Conservation (phyloP, 169 alveolate genomes). For the Eimeria sp. region DNA sequence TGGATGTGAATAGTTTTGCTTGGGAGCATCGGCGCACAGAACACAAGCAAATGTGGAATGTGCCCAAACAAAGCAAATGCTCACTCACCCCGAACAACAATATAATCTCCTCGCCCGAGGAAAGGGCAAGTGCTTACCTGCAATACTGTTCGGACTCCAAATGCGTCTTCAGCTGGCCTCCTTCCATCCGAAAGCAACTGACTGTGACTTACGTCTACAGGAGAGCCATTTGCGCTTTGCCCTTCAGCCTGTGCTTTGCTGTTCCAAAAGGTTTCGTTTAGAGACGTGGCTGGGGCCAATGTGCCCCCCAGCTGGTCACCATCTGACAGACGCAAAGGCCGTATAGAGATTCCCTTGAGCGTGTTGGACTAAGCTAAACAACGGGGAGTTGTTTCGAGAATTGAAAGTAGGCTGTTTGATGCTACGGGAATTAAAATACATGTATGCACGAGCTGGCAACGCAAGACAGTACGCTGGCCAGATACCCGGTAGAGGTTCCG, state of each 20-base stretch:
- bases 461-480: not conserved
- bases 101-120: too few species aligned
- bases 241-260: not conserved
- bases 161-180: conserved; percentile 16
- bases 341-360: not conserved
- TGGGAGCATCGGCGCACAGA: too few species aligned
- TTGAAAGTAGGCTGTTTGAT: not conserved
- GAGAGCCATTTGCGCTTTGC: not conserved
- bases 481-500: conserved; percentile 60
- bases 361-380: not conserved
- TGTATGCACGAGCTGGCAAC: not conserved
- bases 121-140: conserved; percentile 6
- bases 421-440: not conserved
- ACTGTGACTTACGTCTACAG: not conserved
- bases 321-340: not conserved
- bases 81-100: not conserved
- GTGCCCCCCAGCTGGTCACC: conserved; percentile 15
- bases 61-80: not conserved
- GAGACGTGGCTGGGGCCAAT: not conserved
- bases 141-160: conserved; percentile 40
- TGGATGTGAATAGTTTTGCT: not conserved
- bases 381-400: not conserved
- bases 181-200: not conserved
- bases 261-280: not conserved
- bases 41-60: not conserved